Evolutionary conservation across 345 rosid genomes (phyloP).

Genomic region (rapeseed (Brassica napus)): Da-Ae NC_063441.1:18052001-18052500

Average conservation of each 20-base stretch:
- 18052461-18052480: constrained; percentile 26
- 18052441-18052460: constrained; percentile 8
- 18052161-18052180: neutral
- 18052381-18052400: neutral
- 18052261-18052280: neutral
- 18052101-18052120: neutral
- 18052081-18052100: constrained; percentile 8
- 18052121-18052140: neutral
- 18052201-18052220: neutral
- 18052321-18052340: no score
- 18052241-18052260: neutral
- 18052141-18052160: neutral
- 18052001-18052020: neutral
- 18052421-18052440: neutral
- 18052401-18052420: neutral
- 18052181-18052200: neutral
- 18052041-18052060: constrained; percentile 7
- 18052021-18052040: neutral
- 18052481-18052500: constrained; percentile 2
- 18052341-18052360: neutral
- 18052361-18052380: neutral
- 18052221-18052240: neutral
- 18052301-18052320: neutral
- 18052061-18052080: neutral
- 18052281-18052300: neutral